Evolutionary conservation across 2,329 filamentous ascomycete species (phyloP).

Genomic region (Fusarium devonianum): DNA sequence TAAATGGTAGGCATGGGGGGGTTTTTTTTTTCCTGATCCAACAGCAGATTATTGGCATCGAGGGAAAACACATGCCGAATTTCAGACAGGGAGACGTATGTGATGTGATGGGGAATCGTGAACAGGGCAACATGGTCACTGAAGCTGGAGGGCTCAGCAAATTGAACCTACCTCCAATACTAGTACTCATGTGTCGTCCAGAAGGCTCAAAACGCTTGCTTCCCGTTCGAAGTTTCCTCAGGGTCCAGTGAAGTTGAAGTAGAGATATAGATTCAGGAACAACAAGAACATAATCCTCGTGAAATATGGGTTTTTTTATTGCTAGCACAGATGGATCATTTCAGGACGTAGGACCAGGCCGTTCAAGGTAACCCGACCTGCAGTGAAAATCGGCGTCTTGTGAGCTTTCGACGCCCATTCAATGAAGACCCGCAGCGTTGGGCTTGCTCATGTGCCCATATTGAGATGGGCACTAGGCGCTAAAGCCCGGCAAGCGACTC

Average conservation of each 20-base stretch:
- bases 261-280: background rate
- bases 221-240: too few species aligned
- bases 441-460: constrained; percentile 58
- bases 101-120: constrained; percentile 26
- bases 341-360: background rate
- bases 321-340: constrained; percentile 3
- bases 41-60: too few species aligned
- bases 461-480: constrained; percentile 46
- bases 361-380: constrained; percentile 5
- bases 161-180: too few species aligned
- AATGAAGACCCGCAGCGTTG: constrained; percentile 48
- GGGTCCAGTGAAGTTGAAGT: too few species aligned
- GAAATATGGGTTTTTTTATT: too few species aligned
- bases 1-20: constrained; percentile 7
- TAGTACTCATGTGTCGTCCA: too few species aligned
- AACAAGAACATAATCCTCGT: too few species aligned
- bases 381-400: constrained; percentile 33
- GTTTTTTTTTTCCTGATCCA: too few species aligned
- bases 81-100: constrained; percentile 17
- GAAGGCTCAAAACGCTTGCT: too few species aligned
- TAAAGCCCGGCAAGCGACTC: constrained; percentile 22
- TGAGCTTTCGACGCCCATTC: constrained; percentile 31
- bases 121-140: too few species aligned
- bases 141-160: too few species aligned
- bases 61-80: constrained; percentile 21